Conservation (phyloP, 768 basidiomycete species). For the Cystobasidium ongulense region DNA sequence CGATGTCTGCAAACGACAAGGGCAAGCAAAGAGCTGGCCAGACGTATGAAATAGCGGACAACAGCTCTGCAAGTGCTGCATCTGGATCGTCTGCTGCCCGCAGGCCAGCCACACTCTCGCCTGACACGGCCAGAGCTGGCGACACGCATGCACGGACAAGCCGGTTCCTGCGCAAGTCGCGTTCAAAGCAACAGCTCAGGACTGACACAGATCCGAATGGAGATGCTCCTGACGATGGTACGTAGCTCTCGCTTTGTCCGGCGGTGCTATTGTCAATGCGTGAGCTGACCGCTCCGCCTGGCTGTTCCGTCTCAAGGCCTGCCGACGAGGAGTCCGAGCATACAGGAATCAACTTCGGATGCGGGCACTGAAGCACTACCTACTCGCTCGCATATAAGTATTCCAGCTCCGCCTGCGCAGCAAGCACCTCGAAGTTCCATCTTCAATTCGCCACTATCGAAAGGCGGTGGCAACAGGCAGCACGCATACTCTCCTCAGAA, state of each 20-base stretch:
- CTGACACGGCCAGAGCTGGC: neutral
- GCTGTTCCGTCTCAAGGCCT: neutral
- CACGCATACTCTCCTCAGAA: neutral
- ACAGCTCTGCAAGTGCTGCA: neutral
- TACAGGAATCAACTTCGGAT: neutral
- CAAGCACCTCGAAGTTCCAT: neutral
- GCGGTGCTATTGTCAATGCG: neutral
- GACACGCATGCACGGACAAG: neutral
- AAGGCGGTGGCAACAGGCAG: neutral
- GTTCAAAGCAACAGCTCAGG: neutral
- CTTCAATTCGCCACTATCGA: neutral
- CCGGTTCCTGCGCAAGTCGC: neutral
- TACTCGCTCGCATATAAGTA: neutral
- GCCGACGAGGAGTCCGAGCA: neutral
- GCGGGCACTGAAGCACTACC: neutral
- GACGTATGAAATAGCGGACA: neutral
- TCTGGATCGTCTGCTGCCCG: too few relatives aligned
- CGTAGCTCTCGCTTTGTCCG: neutral
- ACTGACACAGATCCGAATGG: neutral
- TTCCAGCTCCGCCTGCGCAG: neutral
- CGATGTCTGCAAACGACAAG: neutral
- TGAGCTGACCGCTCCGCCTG: neutral
- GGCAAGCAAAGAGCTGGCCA: neutral
- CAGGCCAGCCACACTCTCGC: neutral
- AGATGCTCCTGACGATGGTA: neutral